Percentiles rank a stretch among this genome's conserved stretches.
These are phyloP conservation scores for Aureobasidium vineae DNA, from an alignment of 2,329 filamentous ascomycete genomes.

Conservation along the genomic window DNA sequence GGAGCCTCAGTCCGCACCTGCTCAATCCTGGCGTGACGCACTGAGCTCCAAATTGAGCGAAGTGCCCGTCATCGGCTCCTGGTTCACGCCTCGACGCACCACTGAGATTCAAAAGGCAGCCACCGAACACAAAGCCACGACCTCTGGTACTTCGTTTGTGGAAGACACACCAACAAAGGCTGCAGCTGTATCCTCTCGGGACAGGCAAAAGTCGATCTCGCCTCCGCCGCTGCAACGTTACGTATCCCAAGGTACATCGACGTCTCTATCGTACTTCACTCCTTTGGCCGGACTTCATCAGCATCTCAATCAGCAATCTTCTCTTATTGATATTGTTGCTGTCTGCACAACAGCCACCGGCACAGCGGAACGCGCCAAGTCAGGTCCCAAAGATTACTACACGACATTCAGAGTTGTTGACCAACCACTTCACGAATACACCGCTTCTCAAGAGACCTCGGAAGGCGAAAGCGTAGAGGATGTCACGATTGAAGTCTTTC, in stretches of 20 bases:
- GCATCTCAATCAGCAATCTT: conserved; percentile 42
- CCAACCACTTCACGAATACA: conserved; percentile 30
- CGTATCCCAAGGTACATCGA: conserved; percentile 39
- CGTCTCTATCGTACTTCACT: conserved; percentile 48
- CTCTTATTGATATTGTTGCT: conserved; percentile 47
- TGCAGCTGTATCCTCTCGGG: neutral
- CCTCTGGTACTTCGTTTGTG: neutral
- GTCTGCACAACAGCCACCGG: conserved; percentile 42
- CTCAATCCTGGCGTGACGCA: conserved; percentile 31
- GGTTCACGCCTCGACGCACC: conserved; percentile 38
- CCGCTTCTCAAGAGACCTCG: neutral
- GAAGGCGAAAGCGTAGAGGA: neutral
- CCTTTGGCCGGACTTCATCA: conserved; percentile 43
- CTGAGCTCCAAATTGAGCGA: conserved; percentile 35
- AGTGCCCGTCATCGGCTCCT: conserved; percentile 39
- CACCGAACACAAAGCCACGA: conserved; percentile 1
- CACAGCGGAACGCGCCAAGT: conserved; percentile 40
- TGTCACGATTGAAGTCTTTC: conserved; percentile 45
- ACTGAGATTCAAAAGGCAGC: conserved; percentile 7
- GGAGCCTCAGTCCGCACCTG: conserved; percentile 13
- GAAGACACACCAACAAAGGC: conserved; percentile 13
- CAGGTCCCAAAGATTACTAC: conserved; percentile 46
- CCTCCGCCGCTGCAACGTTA: conserved; percentile 19
- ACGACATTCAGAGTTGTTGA: conserved; percentile 47
- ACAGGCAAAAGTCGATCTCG: conserved; percentile 20